Percentiles rank a stretch among this genome's conserved stretches.
Evolutionary conservation across 2,329 filamentous ascomycete genomes (phyloP).

Genomic region (Hypomyces perniciosus): DNA sequence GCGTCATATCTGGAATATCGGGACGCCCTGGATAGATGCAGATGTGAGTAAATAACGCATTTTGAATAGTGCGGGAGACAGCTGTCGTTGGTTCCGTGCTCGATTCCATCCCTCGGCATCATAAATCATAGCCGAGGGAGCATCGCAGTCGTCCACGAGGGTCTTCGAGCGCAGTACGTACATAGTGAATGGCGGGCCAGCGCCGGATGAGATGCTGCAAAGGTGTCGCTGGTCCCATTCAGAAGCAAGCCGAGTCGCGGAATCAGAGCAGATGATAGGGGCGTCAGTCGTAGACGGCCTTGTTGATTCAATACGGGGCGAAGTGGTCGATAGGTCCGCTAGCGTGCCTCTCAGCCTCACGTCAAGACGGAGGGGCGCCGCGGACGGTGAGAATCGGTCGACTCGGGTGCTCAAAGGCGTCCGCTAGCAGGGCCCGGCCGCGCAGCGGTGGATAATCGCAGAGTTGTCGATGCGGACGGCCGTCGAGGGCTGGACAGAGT

Average conservation of each 20-base stretch:
- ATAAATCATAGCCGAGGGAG: no score
- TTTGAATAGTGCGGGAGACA: constrained; percentile 3
- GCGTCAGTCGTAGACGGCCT: not conserved
- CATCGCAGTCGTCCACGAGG: not conserved
- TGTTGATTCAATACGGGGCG: not conserved
- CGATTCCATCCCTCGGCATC: no score
- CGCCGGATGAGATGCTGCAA: constrained; percentile 15
- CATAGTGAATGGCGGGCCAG: constrained; percentile 19
- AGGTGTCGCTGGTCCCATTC: constrained; percentile 16
- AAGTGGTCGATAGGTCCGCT: constrained; percentile 1
- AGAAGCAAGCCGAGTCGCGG: constrained; percentile 5
- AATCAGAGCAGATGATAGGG: not conserved
- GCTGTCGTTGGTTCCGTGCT: not conserved
- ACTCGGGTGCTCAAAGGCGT: not conserved
- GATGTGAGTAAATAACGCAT: constrained; percentile 7
- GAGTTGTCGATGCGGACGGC: constrained; percentile 8
- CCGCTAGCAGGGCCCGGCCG: not conserved
- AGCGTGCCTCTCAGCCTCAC: constrained; percentile 1
- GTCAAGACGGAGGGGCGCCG: constrained; percentile 1
- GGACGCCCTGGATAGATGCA: constrained; percentile 36
- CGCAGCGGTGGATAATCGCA: not conserved
- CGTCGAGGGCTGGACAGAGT: constrained; percentile 5
- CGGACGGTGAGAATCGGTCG: not conserved
- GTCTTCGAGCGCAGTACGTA: constrained; percentile 14
- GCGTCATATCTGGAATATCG: constrained; percentile 58